Conservation (phyloP, 2,329 filamentous ascomycete species). For the Pseudodiploospora longispora region DNA sequence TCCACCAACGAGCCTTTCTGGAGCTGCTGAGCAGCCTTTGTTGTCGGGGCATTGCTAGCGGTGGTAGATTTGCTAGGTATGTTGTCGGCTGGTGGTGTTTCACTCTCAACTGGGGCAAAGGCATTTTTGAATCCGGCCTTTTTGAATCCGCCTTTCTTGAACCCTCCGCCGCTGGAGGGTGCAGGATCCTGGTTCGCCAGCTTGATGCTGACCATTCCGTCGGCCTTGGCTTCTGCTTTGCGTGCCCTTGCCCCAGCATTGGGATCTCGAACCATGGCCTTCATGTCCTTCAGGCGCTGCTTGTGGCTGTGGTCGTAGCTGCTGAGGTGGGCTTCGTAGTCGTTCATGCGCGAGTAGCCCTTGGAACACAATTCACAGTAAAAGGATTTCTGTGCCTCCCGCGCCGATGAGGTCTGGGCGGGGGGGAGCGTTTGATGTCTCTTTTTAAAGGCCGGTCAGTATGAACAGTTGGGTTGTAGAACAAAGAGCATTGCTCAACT, state of each 20-base stretch:
- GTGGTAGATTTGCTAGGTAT: background rate
- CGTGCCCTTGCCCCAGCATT: slow-evolving; percentile 55
- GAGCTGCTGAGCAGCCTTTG: slow-evolving; percentile 15
- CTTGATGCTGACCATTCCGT: slow-evolving; percentile 62
- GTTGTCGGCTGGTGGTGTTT: background rate
- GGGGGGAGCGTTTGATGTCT: slow-evolving; percentile 50
- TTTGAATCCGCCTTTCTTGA: slow-evolving; percentile 67
- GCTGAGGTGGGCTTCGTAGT: slow-evolving; percentile 89
- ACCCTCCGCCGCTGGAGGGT: slow-evolving; percentile 33
- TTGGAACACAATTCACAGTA: slow-evolving; percentile 86
- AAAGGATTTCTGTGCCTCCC: slow-evolving; percentile 71
- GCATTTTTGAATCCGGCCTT: slow-evolving; percentile 78
- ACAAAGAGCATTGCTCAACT: slow-evolving; percentile 12
- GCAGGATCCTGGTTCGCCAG: slow-evolving; percentile 30
- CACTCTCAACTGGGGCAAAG: slow-evolving; percentile 48
- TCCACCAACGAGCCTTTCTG: slow-evolving; percentile 29
- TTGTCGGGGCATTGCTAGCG: slow-evolving; percentile 29
- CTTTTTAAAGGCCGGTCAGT: slow-evolving; percentile 21
- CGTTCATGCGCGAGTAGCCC: slow-evolving; percentile 89
- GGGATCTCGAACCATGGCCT: slow-evolving; percentile 69
- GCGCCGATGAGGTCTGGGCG: slow-evolving; percentile 55
- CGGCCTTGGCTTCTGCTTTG: slow-evolving; percentile 63
- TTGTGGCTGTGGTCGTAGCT: slow-evolving; percentile 96
- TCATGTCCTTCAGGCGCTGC: slow-evolving; percentile 82
- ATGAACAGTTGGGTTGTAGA: background rate